Conservation (phyloP, 2,329 filamentous ascomycete genomes). For the Cryphonectria nitschkei region DNA sequence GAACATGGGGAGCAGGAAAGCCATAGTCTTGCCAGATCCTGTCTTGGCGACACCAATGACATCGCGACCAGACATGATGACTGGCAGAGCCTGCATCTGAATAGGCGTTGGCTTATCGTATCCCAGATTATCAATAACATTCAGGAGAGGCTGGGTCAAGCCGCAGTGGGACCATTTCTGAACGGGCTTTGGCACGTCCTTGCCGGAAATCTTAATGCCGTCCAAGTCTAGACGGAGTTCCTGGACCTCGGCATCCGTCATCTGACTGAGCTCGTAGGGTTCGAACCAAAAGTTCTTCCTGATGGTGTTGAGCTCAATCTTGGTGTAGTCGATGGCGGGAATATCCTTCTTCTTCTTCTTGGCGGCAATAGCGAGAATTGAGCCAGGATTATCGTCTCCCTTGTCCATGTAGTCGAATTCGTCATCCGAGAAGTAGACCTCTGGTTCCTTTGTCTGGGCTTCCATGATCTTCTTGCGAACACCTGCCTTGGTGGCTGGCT, state of each 20-base stretch:
- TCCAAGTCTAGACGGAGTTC: constrained; percentile 86
- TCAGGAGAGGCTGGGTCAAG: constrained; percentile 81
- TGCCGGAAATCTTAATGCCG: constrained; percentile 90
- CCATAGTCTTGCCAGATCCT: constrained; percentile 95
- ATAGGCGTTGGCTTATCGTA: constrained; percentile 92
- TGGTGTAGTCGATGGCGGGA: constrained; percentile 83
- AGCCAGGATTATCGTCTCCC: constrained; percentile 50
- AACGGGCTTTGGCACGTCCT: constrained; percentile 89
- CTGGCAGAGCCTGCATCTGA: constrained; percentile 91
- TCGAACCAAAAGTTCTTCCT: constrained; percentile 96
- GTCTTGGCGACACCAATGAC: constrained; percentile 97
- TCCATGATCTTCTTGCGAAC: constrained; percentile 42
- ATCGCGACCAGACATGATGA: constrained; percentile 94
- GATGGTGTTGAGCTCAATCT: constrained; percentile 82
- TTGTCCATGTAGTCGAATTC: constrained; percentile 63
- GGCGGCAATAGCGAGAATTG: constrained; percentile 57
- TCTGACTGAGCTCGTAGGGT: constrained; percentile 77
- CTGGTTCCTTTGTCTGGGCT: constrained; percentile 68
- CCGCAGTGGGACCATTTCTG: constrained; percentile 97
- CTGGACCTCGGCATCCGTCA: constrained; percentile 83
- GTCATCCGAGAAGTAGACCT: constrained; percentile 88
- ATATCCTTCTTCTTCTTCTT: constrained; percentile 94
- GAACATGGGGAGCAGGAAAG: constrained; percentile 96
- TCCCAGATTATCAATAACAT: constrained; percentile 79
- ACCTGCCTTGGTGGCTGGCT: constrained; percentile 43